Conservation (phyloP, 2,329 filamentous ascomycete species). For the Huntiella abstrusa region DNA sequence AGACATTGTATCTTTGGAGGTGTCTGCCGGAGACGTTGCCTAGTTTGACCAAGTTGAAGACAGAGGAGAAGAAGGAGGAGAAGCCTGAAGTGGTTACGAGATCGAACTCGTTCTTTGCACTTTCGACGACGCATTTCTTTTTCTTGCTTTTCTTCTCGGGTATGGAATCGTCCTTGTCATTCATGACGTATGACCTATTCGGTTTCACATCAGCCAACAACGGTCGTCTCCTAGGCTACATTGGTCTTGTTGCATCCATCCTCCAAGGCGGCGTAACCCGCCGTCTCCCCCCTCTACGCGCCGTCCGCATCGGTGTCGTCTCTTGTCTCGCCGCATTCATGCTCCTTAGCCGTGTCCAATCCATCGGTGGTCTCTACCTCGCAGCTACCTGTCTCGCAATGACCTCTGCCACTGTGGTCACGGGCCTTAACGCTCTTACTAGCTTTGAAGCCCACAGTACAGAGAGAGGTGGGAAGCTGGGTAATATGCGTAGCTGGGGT, state of each 20-base stretch:
- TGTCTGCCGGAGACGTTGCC: constrained; percentile 76
- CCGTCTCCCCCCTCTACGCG: constrained; percentile 60
- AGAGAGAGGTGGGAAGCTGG: constrained; percentile 73
- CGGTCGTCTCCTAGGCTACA: constrained; percentile 70
- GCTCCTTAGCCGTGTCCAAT: constrained; percentile 51
- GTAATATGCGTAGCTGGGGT: constrained; percentile 62
- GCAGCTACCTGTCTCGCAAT: constrained; percentile 72
- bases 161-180: constrained; percentile 93
- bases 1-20: constrained; percentile 75
- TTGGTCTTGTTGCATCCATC: constrained; percentile 79
- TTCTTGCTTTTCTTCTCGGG: constrained; percentile 96
- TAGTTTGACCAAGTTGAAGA: constrained; percentile 23
- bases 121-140: constrained; percentile 71
- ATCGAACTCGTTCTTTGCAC: constrained; percentile 66
- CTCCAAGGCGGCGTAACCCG: constrained; percentile 85
- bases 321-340: constrained; percentile 66
- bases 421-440: constrained; percentile 74
- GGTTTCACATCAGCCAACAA: constrained; percentile 61
- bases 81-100: constrained; percentile 22
- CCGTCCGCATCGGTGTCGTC: constrained; percentile 60
- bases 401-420: constrained; percentile 88
- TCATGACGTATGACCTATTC: constrained; percentile 94
- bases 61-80: constrained; percentile 15
- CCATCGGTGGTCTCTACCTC: constrained; percentile 52
- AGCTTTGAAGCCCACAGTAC: constrained; percentile 69